A percentile compares a stretch with the other conserved stretches of the same genome.
Evolutionary conservation across 2,329 filamentous ascomycete genomes (phyloP).

Genomic region (Trichothecium sympodiale): DNA sequence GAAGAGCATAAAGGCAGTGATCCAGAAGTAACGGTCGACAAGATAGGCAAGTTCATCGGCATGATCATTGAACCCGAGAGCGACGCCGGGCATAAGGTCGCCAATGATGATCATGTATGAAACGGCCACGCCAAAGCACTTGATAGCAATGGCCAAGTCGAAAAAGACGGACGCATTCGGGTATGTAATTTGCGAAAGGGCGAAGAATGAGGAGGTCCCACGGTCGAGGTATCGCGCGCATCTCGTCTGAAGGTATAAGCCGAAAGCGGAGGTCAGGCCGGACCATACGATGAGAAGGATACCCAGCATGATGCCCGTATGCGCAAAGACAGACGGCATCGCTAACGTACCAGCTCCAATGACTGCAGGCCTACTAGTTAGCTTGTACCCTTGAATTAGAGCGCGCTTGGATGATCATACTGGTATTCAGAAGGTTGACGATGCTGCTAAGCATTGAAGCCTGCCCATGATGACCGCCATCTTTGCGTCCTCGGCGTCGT

Average conservation of each 20-base stretch:
- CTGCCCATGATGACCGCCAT: slow-evolving; percentile 51
- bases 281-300: slow-evolving; percentile 83
- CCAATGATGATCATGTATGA: slow-evolving; percentile 99
- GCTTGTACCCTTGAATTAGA: slow-evolving; percentile 7
- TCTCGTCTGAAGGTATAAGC: slow-evolving; percentile 85
- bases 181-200: slow-evolving; percentile 93
- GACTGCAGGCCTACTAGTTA: slow-evolving; percentile 43
- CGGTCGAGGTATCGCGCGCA: slow-evolving; percentile 89
- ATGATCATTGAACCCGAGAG: slow-evolving; percentile 64
- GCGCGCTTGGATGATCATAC: slow-evolving; percentile 34
- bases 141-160: slow-evolving; percentile 90
- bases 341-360: slow-evolving; percentile 89
- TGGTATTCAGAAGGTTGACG: slow-evolving; percentile 94
- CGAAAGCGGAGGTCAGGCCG: slow-evolving; percentile 77
- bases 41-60: slow-evolving; percentile 57
- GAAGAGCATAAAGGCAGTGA: slow-evolving; percentile 92
- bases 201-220: slow-evolving; percentile 84
- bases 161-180: slow-evolving; percentile 93
- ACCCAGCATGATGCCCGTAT: slow-evolving; percentile 87
- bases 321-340: slow-evolving; percentile 88
- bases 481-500: slow-evolving; percentile 57
- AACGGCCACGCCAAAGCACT: slow-evolving; percentile 94
- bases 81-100: slow-evolving; percentile 93
- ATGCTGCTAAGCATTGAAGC: slow-evolving; percentile 86
- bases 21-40: slow-evolving; percentile 90